Evolutionary conservation across 2,329 filamentous ascomycete species (phyloP).

Genomic region (Diaporthe sp.): DNA sequence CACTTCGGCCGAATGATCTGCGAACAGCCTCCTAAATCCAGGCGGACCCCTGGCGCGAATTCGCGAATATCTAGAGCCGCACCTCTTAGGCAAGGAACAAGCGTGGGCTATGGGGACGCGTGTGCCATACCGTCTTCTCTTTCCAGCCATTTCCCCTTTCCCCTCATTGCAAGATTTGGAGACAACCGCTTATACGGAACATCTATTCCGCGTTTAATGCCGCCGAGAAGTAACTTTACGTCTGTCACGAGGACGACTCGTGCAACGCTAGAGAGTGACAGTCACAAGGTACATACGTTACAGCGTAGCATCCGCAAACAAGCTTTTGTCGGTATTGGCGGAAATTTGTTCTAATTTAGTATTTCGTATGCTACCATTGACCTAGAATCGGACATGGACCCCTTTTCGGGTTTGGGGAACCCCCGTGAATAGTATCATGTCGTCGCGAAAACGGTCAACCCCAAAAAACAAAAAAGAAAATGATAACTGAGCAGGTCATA

Average conservation of each 20-base stretch:
- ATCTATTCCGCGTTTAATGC: constrained; percentile 30
- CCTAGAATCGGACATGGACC: not conserved
- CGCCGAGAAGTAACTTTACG: constrained; percentile 8
- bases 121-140: not conserved
- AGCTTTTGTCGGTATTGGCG: constrained; percentile 35
- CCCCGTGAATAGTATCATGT: constrained; percentile 8
- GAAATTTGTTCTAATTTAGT: constrained; percentile 20
- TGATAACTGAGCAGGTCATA: not conserved
- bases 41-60: not conserved
- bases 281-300: not conserved
- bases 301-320: constrained; percentile 24
- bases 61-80: not conserved
- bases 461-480: not conserved
- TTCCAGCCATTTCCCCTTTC: not conserved
- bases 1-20: constrained; percentile 25
- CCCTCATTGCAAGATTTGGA: not conserved
- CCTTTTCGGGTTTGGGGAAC: not conserved
- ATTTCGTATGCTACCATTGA: constrained; percentile 20
- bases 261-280: constrained; percentile 23
- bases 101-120: constrained; percentile 12
- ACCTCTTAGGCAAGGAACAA: constrained; percentile 14
- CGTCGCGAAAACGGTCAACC: constrained; percentile 9
- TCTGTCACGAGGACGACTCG: constrained; percentile 23
- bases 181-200: constrained; percentile 9
- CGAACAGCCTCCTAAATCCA: constrained; percentile 12